phyloP scores from a whole-genome alignment of 345 rosid genomes.

The Atalantia buxifolia region DNA sequence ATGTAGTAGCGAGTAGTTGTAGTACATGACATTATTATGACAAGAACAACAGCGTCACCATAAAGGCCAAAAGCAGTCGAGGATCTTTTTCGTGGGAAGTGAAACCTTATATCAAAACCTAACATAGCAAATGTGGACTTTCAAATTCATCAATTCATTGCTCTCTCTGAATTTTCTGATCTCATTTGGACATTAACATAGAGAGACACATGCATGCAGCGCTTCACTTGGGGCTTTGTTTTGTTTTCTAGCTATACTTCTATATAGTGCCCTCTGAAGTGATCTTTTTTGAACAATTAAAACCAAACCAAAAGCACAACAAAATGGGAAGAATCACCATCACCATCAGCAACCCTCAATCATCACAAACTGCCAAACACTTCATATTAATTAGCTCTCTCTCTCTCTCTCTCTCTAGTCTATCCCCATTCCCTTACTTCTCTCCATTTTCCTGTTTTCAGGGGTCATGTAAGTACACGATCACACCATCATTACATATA shows the following conservation, averaged over 20 bases:
- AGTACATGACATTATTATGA: conserved; percentile 3
- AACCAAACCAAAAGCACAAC: background rate
- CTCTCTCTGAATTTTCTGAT: background rate
- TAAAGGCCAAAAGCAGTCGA: conserved; percentile 14
- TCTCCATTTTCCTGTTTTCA: conserved; percentile 4
- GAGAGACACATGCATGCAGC: too few species aligned
- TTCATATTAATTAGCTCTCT: too few species aligned
- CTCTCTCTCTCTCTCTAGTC: too few species aligned
- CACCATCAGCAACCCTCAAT: conserved; percentile 2
- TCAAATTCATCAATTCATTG: background rate
- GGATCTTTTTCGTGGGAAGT: conserved; percentile 57
- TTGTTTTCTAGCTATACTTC: conserved; percentile 4
- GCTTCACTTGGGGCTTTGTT: background rate
- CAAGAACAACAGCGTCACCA: conserved; percentile 18
- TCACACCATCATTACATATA: conserved; percentile 12
- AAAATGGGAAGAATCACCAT: background rate
- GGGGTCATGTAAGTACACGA: conserved; percentile 2
- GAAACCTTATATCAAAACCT: conserved; percentile 44
- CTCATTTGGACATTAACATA: background rate
- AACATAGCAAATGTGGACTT: conserved; percentile 22
- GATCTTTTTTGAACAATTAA: background rate
- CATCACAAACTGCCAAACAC: conserved; percentile 9
- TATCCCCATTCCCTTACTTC: background rate
- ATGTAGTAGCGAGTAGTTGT: background rate
- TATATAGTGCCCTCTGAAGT: background rate